Percentiles rank a stretch among this genome's conserved stretches.
These are phyloP conservation scores for Trifolium subterraneum DNA, from an alignment of 306 rosid species.

Conservation along the genomic window DNA sequence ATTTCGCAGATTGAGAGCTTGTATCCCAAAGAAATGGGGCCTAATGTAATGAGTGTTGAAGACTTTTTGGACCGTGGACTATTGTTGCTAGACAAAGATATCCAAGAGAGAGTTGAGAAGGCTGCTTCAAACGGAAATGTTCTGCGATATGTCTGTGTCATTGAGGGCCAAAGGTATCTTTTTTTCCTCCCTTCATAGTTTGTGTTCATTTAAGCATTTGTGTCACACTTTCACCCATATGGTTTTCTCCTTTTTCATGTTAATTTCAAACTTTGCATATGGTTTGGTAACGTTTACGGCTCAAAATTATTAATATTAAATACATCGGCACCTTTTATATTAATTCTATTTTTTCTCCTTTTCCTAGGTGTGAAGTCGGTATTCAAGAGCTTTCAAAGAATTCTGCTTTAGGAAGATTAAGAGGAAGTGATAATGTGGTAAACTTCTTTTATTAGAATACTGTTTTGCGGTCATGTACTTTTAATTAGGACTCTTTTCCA, in stretches of 20 bases:
- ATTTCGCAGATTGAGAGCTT: conserved; percentile 80
- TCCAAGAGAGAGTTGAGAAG: conserved; percentile 79
- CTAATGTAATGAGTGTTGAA: conserved; percentile 68
- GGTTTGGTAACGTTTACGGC: background rate
- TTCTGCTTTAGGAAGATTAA: conserved; percentile 86
- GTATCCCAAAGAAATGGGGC: conserved; percentile 90
- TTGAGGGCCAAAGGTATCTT: conserved; percentile 66
- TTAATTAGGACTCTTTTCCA: conserved; percentile 13
- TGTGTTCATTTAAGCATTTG: conserved; percentile 29
- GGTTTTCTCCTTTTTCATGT: conserved; percentile 1
- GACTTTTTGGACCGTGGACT: conserved; percentile 72
- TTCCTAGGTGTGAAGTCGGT: conserved; percentile 81
- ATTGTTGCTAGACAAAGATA: conserved; percentile 59
- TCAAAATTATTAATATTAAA: background rate
- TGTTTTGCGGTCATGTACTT: background rate
- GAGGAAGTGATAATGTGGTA: conserved; percentile 98
- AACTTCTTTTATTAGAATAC: conserved; percentile 35
- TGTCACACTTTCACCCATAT: background rate
- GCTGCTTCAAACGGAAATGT: conserved; percentile 84
- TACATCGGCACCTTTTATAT: conserved; percentile 9
- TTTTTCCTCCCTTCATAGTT: conserved; percentile 34
- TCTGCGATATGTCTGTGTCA: conserved; percentile 81
- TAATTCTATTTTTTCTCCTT: conserved; percentile 5
- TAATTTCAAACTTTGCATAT: conserved; percentile 7
- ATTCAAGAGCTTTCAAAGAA: conserved; percentile 79